Evolutionary conservation across 1,139 yeast species (phyloP).

Genomic region (Chernovozyma sophiae-reginae): DNA sequence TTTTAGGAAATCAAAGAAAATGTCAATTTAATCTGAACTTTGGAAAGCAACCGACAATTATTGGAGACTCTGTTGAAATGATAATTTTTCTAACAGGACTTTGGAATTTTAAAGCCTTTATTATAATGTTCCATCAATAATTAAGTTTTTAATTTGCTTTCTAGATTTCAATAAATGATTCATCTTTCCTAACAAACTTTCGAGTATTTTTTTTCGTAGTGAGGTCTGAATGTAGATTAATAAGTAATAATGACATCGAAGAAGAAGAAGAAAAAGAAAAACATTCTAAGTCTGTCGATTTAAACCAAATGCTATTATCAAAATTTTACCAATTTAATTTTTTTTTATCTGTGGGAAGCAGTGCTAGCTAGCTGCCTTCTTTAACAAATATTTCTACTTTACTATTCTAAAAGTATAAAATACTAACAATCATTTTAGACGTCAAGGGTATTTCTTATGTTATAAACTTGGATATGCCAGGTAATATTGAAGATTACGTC

Average conservation of each 20-base stretch:
- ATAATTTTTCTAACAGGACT: background rate
- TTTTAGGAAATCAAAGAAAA: background rate
- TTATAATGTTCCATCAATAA: constrained; percentile 1
- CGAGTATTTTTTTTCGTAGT: constrained; percentile 8
- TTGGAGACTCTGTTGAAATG: background rate
- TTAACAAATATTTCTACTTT: no score
- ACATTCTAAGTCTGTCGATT: no score
- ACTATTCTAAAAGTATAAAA: no score
- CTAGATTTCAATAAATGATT: constrained; percentile 8
- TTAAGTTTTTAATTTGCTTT: constrained; percentile 6
- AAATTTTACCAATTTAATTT: no score
- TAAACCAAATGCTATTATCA: no score
- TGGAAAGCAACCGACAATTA: constrained; percentile 2
- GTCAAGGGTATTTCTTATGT: constrained; percentile 96
- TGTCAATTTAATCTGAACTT: constrained; percentile 1
- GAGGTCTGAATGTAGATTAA: constrained; percentile 9
- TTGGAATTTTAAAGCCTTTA: background rate
- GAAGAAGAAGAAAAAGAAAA: no score
- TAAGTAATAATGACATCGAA: no score
- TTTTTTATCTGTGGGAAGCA: no score
- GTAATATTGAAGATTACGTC: constrained; percentile 96
- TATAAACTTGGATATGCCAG: constrained; percentile 95
- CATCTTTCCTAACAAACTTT: constrained; percentile 3
- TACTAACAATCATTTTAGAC: constrained; percentile 48
- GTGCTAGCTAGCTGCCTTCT: no score